Percentiles rank a stretch among this genome's conserved stretches.
Conservation (phyloP, 352 stramenopile genomes). For the Phytophthora pisi region DNA sequence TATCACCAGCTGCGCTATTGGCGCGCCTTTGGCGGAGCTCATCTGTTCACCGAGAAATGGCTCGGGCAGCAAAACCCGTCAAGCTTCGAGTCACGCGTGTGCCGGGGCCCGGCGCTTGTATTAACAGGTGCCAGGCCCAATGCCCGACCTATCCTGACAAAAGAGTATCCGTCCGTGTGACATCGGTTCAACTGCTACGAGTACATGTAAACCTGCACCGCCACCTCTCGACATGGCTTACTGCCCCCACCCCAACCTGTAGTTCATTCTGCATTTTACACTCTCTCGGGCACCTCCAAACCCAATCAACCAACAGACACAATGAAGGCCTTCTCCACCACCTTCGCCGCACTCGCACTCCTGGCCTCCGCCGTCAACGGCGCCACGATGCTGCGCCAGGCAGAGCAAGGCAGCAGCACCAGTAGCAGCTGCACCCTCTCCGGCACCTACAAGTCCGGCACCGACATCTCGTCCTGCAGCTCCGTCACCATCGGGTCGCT, state of each 20-base stretch:
- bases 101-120: not conserved
- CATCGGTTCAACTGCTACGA: not conserved
- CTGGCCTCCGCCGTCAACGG: not conserved
- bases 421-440: not conserved
- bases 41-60: not conserved
- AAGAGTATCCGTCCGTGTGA: conserved; percentile 1
- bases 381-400: not conserved
- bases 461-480: too few relatives aligned
- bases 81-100: not conserved
- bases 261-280: not conserved
- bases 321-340: not conserved
- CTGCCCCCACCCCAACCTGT: not conserved
- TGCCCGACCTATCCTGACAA: not conserved
- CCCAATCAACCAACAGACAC: not conserved
- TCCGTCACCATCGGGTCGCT: too few relatives aligned
- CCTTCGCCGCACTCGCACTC: not conserved
- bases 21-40: not conserved
- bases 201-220: not conserved
- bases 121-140: not conserved
- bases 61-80: not conserved
- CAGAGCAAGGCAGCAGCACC: not conserved
- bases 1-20: not conserved
- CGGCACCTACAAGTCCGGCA: too few relatives aligned
- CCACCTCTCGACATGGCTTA: not conserved
- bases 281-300: not conserved